phyloP scores from a whole-genome alignment of 768 basidiomycete genomes.

The Daedaleopsis sinensis region DNA sequence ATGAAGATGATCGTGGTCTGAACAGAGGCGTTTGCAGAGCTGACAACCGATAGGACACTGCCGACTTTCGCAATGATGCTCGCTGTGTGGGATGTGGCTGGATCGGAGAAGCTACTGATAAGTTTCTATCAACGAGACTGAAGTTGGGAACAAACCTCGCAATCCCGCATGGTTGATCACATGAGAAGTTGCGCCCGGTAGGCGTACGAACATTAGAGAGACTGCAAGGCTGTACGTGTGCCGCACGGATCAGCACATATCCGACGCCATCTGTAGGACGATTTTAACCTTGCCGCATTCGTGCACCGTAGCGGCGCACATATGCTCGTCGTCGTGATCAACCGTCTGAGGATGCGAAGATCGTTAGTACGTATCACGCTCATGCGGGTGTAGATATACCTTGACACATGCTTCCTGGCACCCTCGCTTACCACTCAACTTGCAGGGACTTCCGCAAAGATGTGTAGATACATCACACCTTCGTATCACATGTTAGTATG shows the following conservation, averaged over 20 bases:
- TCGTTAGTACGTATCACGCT: not conserved
- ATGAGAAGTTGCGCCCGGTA: constrained; percentile 41
- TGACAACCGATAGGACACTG: constrained; percentile 58
- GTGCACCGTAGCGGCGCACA: constrained; percentile 56
- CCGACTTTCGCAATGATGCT: constrained; percentile 53
- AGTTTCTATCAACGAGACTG: too few relatives aligned
- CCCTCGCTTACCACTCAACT: constrained; percentile 47
- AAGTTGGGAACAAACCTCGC: constrained; percentile 40
- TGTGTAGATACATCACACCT: too few relatives aligned
- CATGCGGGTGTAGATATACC: constrained; percentile 37
- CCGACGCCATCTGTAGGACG: too few relatives aligned
- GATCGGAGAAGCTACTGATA: too few relatives aligned
- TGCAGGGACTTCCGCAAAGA: constrained; percentile 57
- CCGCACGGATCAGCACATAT: not conserved
- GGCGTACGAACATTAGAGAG: constrained; percentile 34
- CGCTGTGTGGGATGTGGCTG: constrained; percentile 48
- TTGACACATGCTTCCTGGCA: constrained; percentile 57
- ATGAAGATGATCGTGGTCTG: constrained; percentile 53
- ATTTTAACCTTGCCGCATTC: constrained; percentile 63
- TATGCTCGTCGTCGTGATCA: constrained; percentile 52
- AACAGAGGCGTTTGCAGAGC: constrained; percentile 58
- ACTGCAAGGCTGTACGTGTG: constrained; percentile 47
- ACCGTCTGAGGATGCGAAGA: constrained; percentile 38
- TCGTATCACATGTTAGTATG: too few relatives aligned
- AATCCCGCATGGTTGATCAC: constrained; percentile 44